Conservation (phyloP, 1,139 yeast genomes). For the Protomyces arabidopsidicola region DNA sequence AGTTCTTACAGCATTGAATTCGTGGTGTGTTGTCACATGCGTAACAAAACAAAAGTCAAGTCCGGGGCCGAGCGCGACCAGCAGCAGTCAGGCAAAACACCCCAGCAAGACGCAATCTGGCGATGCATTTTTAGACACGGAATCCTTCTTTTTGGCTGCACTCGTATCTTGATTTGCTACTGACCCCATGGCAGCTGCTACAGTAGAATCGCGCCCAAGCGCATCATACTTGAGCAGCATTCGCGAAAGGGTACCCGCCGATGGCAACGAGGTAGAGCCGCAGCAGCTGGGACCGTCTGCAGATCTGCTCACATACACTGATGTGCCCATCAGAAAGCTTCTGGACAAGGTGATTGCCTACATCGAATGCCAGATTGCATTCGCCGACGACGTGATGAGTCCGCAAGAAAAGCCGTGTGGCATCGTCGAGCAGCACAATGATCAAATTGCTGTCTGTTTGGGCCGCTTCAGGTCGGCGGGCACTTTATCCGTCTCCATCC, state of each 20-base stretch:
- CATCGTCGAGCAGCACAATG: slow-evolving; percentile 10
- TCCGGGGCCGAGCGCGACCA: no score
- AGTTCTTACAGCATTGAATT: no score
- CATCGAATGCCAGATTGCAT: slow-evolving; percentile 5
- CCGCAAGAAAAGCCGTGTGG: slow-evolving; percentile 16
- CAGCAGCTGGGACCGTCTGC: not conserved
- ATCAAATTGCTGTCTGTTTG: slow-evolving; percentile 17
- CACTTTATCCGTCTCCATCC: slow-evolving; percentile 4
- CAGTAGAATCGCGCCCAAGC: not conserved
- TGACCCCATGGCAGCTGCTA: not conserved
- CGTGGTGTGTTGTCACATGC: no score
- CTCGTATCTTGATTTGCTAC: not conserved
- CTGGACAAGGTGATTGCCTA: slow-evolving; percentile 13
- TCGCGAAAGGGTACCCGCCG: not conserved
- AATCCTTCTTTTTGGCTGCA: not conserved
- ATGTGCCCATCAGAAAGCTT: slow-evolving; percentile 1
- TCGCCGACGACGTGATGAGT: slow-evolving; percentile 3
- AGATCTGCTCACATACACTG: slow-evolving; percentile 2
- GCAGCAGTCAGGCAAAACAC: no score
- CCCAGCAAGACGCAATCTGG: no score
- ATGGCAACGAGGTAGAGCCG: not conserved
- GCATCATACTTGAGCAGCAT: no score
- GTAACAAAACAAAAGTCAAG: no score
- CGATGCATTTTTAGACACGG: not conserved
- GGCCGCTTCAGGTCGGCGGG: slow-evolving; percentile 13